Conservation (phyloP, 768 basidiomycete genomes). For the Pulveroboletus sp. region DNA sequence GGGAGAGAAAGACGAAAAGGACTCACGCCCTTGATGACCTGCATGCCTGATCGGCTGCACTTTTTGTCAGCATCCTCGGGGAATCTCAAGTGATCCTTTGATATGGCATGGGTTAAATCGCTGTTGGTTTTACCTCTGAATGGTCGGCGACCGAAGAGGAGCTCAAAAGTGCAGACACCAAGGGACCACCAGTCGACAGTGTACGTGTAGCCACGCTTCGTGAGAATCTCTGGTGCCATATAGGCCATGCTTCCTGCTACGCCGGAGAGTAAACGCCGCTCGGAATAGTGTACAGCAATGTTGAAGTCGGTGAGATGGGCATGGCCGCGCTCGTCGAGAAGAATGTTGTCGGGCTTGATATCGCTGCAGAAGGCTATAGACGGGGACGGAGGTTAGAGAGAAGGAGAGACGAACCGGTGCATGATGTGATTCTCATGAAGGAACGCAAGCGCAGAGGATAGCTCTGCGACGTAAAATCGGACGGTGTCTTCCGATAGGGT, state of each 20-base stretch:
- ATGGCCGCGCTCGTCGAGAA: slow-evolving; percentile 92
- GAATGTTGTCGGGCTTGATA: slow-evolving; percentile 95
- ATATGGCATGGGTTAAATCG: slow-evolving; percentile 88
- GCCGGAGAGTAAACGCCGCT: slow-evolving; percentile 77
- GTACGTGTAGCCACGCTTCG: slow-evolving; percentile 91
- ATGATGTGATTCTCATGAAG: slow-evolving; percentile 93
- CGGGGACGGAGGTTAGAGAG: no score
- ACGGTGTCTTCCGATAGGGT: slow-evolving; percentile 73
- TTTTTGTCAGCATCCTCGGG: slow-evolving; percentile 84
- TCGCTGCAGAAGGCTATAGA: slow-evolving; percentile 49
- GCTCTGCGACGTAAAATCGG: slow-evolving; percentile 84
- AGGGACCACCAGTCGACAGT: slow-evolving; percentile 98
- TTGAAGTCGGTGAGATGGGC: slow-evolving; percentile 98
- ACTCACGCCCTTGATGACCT: slow-evolving; percentile 75
- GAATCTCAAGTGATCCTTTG: slow-evolving; percentile 81
- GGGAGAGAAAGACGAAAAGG: slow-evolving; percentile 7
- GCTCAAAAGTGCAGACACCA: slow-evolving; percentile 88
- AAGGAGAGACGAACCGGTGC: slow-evolving; percentile 67
- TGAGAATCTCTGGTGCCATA: slow-evolving; percentile 90
- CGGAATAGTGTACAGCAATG: slow-evolving; percentile 94
- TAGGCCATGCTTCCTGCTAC: slow-evolving; percentile 99
- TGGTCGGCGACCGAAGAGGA: slow-evolving; percentile 86
- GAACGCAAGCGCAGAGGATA: slow-evolving; percentile 83
- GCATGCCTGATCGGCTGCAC: slow-evolving; percentile 73
- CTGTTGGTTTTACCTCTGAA: slow-evolving; percentile 93